Percentiles rank a stretch among this genome's conserved stretches.
Conservation (phyloP, 75 land plant species). For the Cupressus sempervirens region DNA sequence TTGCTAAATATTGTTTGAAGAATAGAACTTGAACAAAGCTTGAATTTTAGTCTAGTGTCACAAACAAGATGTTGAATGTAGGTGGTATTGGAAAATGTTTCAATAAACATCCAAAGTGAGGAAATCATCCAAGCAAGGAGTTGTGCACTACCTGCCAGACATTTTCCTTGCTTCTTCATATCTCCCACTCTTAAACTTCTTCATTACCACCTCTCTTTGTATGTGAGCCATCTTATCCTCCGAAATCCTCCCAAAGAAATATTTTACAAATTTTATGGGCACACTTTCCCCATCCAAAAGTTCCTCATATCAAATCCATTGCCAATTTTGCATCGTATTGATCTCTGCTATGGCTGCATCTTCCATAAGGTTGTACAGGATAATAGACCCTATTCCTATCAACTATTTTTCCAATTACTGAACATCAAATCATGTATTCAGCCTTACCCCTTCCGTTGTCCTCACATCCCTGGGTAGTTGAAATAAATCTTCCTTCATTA, state of each 20-base stretch:
- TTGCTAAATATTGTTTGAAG: no score
- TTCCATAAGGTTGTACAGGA: slow-evolving; percentile 91
- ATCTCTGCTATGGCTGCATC: slow-evolving; percentile 89
- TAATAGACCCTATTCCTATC: slow-evolving; percentile 80
- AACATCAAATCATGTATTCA: slow-evolving; percentile 78
- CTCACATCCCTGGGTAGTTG: slow-evolving; percentile 58
- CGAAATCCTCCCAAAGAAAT: slow-evolving; percentile 50
- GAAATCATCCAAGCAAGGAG: slow-evolving; percentile 64
- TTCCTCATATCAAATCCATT: slow-evolving; percentile 61
- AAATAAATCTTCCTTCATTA: slow-evolving; percentile 65
- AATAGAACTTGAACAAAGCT: background rate
- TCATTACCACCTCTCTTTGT: slow-evolving; percentile 67
- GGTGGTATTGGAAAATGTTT: slow-evolving; percentile 48
- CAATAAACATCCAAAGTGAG: slow-evolving; percentile 81
- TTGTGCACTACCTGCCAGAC: slow-evolving; percentile 65
- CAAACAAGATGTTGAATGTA: slow-evolving; percentile 38
- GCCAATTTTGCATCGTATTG: slow-evolving; percentile 86
- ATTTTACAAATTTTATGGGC: slow-evolving; percentile 28
- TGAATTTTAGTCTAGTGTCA: slow-evolving; percentile 10
- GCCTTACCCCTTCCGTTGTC: slow-evolving; percentile 74
- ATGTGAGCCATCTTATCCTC: slow-evolving; percentile 82
- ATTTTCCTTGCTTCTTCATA: slow-evolving; percentile 67
- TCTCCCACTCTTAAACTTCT: slow-evolving; percentile 59
- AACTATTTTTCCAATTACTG: slow-evolving; percentile 92
- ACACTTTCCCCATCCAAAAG: slow-evolving; percentile 51